Base-by-base conservation (phyloP, 257 asterid genomes). In the Solanum sparsipilum region DNA sequence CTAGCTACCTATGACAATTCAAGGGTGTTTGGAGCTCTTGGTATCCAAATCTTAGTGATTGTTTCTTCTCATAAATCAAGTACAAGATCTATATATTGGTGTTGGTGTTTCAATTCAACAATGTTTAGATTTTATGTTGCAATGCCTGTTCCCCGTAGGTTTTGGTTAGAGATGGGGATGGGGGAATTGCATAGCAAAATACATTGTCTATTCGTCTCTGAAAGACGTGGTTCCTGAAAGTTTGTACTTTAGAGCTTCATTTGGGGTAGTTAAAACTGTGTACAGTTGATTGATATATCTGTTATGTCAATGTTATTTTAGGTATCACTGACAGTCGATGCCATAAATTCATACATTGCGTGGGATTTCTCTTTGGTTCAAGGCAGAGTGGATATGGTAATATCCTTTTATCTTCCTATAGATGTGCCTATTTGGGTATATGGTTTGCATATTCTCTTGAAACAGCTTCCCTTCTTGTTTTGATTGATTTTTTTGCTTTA, bases 291-390 rank as follows among this genome's bases (percentile, higher is more conserved):
- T 87, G 12, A 38, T 79, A 32, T 3, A 12, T 79, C 6, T 60
- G 79, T 78, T 56, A 25, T 58, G 35, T 74, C 72, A 72, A 31
- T 84, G 72, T 74, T 90, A 84, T 89, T 88, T 35, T 87, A 95
- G 99, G 98, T 97, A 88, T 87, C 94, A 73, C 82, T 97, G 87
- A 88, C 91, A 20, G 98, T 93, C 89, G 99, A 96, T 85, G 94
- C 99, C 29, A 41, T 93, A 87, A 96, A 97, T 90, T 95, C 99
- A 41, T 97, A 95, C 90, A 93, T 97, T 91, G 99, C 98, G 85
- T 97, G 99, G 98, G 99, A 97, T 91, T 97, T 97, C 90, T 90
- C 98, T n/a, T 90, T 97, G 94, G 94, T 93, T 84, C 99, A 95
- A 92, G 98, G 99, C 88, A 96, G 95, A 90, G 87, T 95, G 93